Conservation (phyloP, 306 rosid genomes). For the Vigna mungo region DNA sequence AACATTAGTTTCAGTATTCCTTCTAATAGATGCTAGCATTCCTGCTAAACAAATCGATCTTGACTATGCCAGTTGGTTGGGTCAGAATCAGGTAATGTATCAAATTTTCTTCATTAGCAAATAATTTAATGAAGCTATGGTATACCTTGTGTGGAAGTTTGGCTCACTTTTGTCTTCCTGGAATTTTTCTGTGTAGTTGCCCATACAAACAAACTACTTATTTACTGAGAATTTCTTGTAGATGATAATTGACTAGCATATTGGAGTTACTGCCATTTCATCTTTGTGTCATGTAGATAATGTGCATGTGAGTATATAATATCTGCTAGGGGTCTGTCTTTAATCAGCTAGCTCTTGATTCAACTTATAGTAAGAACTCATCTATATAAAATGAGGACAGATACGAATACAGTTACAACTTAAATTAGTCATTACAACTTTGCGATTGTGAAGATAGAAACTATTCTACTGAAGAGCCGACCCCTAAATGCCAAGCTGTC, state of each 20-base stretch:
- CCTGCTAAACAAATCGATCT: slow-evolving; percentile 91
- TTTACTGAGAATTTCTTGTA: slow-evolving; percentile 10
- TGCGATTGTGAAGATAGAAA: not conserved
- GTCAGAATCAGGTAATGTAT: slow-evolving; percentile 81
- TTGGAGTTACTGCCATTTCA: not conserved
- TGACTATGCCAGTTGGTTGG: slow-evolving; percentile 97
- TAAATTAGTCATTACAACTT: not conserved
- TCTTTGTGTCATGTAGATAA: slow-evolving; percentile 13
- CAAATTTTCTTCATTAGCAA: slow-evolving; percentile 1
- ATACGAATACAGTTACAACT: not conserved
- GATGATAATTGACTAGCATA: not conserved
- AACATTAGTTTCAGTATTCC: slow-evolving; percentile 88
- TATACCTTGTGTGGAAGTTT: not conserved
- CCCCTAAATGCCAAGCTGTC: not conserved
- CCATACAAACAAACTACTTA: not conserved
- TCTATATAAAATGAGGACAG: not conserved
- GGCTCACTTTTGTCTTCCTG: slow-evolving; percentile 27
- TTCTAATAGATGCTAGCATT: slow-evolving; percentile 97
- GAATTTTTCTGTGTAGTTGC: slow-evolving; percentile 28
- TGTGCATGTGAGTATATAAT: slow-evolving; percentile 9
- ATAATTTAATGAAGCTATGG: not conserved
- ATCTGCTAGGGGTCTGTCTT: slow-evolving; percentile 17
- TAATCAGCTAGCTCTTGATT: not conserved
- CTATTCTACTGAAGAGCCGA: slow-evolving; percentile 3
- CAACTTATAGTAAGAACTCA: not conserved